phyloP scores from a whole-genome alignment of 768 basidiomycete species.

The Pleurotus cornucopiae region DNA sequence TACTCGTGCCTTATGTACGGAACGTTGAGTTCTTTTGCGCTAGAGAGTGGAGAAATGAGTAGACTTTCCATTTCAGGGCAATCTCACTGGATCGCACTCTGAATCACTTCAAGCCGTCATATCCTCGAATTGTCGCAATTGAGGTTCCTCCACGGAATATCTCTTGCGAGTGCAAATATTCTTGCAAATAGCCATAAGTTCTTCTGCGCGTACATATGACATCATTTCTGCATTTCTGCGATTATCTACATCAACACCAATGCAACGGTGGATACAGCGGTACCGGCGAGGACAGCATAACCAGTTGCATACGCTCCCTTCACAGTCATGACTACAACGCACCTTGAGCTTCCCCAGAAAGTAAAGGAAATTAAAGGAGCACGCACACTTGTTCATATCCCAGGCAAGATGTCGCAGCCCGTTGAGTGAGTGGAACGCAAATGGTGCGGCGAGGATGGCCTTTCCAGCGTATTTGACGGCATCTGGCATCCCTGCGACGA shows the following conservation, averaged over 20 bases:
- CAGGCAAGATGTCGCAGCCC: constrained; percentile 87
- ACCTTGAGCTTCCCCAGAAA: background rate
- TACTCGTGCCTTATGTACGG: too few species aligned
- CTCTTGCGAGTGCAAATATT: too few species aligned
- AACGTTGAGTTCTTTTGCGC: too few species aligned
- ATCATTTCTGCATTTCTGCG: background rate
- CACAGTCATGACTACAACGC: constrained; percentile 62
- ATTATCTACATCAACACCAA: constrained; percentile 47
- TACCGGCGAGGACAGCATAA: constrained; percentile 80
- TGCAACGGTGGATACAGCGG: constrained; percentile 68
- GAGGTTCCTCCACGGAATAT: too few species aligned
- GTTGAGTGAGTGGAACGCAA: constrained; percentile 88
- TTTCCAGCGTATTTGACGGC: constrained; percentile 76
- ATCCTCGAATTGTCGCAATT: too few species aligned
- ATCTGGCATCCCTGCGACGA: constrained; percentile 68
- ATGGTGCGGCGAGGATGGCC: constrained; percentile 76
- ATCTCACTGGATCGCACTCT: too few species aligned
- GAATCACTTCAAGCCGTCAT: too few species aligned
- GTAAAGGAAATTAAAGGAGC: constrained; percentile 4
- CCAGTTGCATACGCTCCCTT: constrained; percentile 79
- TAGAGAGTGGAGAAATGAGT: too few species aligned
- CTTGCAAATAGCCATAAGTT: too few species aligned
- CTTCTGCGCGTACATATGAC: too few species aligned
- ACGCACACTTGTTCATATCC: constrained; percentile 88
- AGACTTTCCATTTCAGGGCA: too few species aligned